A percentile compares a stretch with the other conserved stretches of the same genome.
These are phyloP conservation scores for Protomyces inundatus DNA, from an alignment of 1,139 yeast genomes.

Conservation along the genomic window DNA sequence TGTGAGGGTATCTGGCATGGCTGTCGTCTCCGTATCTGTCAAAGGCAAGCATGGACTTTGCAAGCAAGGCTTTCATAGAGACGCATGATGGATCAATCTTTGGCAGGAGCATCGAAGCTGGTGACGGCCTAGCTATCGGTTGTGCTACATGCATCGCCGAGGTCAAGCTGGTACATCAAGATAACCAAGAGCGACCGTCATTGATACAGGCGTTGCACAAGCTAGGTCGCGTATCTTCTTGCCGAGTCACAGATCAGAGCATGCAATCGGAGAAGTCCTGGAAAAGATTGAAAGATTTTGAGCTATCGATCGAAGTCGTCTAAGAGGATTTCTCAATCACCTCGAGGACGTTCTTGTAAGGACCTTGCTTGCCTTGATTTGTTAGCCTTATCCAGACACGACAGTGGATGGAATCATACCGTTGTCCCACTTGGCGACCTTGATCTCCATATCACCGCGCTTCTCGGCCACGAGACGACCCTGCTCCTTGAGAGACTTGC, in stretches of 20 bases:
- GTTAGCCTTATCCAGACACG: neutral
- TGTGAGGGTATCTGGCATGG: no score
- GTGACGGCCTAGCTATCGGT: constrained; percentile 10
- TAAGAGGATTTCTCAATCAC: constrained; percentile 11
- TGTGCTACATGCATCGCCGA: neutral
- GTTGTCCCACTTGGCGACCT: constrained; percentile 64
- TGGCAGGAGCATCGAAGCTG: constrained; percentile 7
- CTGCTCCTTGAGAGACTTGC: constrained; percentile 86
- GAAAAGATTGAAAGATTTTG: neutral
- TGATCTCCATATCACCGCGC: constrained; percentile 73
- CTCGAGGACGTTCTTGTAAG: constrained; percentile 13
- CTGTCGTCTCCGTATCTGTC: constrained; percentile 23
- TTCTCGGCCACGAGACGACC: constrained; percentile 67
- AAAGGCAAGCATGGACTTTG: constrained; percentile 7
- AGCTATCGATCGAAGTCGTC: neutral
- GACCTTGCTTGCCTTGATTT: constrained; percentile 12
- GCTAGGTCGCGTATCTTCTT: neutral
- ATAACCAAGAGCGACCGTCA: constrained; percentile 5
- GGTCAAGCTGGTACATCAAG: constrained; percentile 7
- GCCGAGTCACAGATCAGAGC: neutral
- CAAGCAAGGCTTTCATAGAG: constrained; percentile 23
- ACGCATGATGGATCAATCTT: neutral
- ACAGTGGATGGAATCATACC: constrained; percentile 46
- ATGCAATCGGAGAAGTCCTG: neutral
- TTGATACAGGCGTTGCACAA: neutral